Evolutionary conservation across 163 green algal genomes (phyloP).

Genomic region (Picocystis sp.): DNA sequence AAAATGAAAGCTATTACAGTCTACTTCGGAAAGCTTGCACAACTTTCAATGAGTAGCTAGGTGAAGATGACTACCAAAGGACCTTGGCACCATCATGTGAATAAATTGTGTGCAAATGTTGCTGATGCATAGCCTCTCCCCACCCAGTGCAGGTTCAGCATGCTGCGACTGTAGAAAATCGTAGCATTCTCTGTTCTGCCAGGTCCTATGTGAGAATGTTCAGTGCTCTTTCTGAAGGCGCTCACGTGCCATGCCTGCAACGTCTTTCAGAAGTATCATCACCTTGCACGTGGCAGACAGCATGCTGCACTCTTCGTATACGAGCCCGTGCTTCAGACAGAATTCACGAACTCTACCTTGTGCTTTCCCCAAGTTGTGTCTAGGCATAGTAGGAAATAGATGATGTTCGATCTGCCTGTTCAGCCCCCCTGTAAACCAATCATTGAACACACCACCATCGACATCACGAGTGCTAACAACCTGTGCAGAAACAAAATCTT

Average conservation of each 20-base stretch:
- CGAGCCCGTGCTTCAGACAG: constrained; percentile 39
- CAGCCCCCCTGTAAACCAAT: constrained; percentile 55
- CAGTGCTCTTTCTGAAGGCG: background rate
- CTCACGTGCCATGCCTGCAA: constrained; percentile 4
- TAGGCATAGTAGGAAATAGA: constrained; percentile 49
- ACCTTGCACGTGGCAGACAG: constrained; percentile 19
- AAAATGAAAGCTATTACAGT: constrained; percentile 17
- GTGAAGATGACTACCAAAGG: background rate
- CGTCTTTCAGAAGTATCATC: constrained; percentile 11
- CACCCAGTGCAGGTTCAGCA: background rate
- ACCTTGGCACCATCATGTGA: background rate
- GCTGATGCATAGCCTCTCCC: background rate
- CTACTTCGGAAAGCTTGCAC: constrained; percentile 12
- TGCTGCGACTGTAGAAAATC: no score
- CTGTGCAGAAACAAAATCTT: constrained; percentile 48
- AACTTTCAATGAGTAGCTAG: background rate
- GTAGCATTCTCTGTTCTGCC: no score
- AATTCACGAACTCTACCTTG: constrained; percentile 22
- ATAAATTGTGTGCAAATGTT: no score
- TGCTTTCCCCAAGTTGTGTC: constrained; percentile 36
- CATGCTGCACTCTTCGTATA: constrained; percentile 37
- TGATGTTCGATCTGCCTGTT: constrained; percentile 68
- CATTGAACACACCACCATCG: constrained; percentile 22
- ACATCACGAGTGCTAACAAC: constrained; percentile 26
- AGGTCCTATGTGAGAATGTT: no score